phyloP scores from a whole-genome alignment of 176 grass and related monocot genomes.

The Neostapfia colusana region DNA sequence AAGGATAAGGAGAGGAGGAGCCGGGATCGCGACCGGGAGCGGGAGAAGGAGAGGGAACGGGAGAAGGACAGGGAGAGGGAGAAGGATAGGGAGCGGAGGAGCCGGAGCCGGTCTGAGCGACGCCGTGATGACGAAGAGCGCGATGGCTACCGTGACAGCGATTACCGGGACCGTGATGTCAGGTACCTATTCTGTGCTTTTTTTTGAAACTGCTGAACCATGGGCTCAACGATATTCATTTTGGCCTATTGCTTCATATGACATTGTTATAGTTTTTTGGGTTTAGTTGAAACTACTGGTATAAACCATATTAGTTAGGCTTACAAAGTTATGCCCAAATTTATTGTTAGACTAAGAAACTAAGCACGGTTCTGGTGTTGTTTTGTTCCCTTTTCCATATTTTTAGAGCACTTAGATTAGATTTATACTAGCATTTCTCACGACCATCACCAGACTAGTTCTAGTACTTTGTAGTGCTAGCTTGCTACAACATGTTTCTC shows the following conservation, averaged over 20 bases:
- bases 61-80: slow-evolving; percentile 17
- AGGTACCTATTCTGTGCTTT: slow-evolving; percentile 53
- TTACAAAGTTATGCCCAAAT: not conserved
- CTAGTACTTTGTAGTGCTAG: not conserved
- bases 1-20: slow-evolving; percentile 55
- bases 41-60: slow-evolving; percentile 39
- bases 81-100: slow-evolving; percentile 57
- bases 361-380: not conserved
- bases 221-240: not conserved
- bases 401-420: not conserved
- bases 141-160: slow-evolving; percentile 57
- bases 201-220: not conserved
- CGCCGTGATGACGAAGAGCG: slow-evolving; percentile 55
- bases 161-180: slow-evolving; percentile 65
- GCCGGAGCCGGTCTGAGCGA: slow-evolving; percentile 70
- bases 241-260: not conserved
- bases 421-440: not conserved
- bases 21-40: slow-evolving; percentile 38
- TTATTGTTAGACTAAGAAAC: no score
- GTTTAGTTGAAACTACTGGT: not conserved
- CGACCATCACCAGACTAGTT: not conserved
- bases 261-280: not conserved
- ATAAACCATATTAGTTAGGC: not conserved
- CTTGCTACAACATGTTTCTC: not conserved
- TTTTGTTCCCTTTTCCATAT: not conserved